These are phyloP conservation scores for Zea luxurians DNA, from an alignment of 176 grass and related monocot genomes.

Conservation along the genomic window DNA sequence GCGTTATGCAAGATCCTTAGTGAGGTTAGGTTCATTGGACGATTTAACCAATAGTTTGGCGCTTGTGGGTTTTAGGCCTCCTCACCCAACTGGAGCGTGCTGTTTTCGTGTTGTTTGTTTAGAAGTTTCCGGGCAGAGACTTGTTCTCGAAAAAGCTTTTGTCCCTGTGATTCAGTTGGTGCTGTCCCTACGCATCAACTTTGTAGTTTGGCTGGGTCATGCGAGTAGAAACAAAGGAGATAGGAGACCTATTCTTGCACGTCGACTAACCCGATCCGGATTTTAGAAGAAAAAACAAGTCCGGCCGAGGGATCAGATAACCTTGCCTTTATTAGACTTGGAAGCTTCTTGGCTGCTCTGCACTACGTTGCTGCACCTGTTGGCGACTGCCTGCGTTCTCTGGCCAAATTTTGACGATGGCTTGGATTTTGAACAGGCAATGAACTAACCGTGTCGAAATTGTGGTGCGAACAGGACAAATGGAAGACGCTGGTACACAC, in stretches of 20 bases:
- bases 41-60: conserved; percentile 42
- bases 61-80: conserved; percentile 45
- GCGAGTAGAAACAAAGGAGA: conserved; percentile 49
- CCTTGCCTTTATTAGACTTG: conserved; percentile 44
- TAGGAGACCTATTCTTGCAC: conserved; percentile 55
- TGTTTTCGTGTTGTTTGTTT: conserved; percentile 33
- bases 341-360: conserved; percentile 54
- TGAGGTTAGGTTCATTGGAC: conserved; percentile 11
- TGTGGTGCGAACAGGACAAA: conserved; percentile 79
- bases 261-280: conserved; percentile 51
- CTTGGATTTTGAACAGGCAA: conserved; percentile 43
- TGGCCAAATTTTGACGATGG: conserved; percentile 53
- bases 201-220: conserved; percentile 50
- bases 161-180: conserved; percentile 48
- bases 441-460: conserved; percentile 60
- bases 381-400: conserved; percentile 33
- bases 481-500: conserved; percentile 99
- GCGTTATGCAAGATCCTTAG: background rate
- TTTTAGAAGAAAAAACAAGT: conserved; percentile 55
- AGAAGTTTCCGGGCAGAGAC: conserved; percentile 22
- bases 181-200: conserved; percentile 48
- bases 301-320: conserved; percentile 37
- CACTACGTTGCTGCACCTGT: conserved; percentile 15
- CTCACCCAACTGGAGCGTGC: conserved; percentile 32
- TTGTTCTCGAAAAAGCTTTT: conserved; percentile 32